phyloP scores from a whole-genome alignment of 106 monocot genomes.

The Dactylorhiza incarnata region DNA sequence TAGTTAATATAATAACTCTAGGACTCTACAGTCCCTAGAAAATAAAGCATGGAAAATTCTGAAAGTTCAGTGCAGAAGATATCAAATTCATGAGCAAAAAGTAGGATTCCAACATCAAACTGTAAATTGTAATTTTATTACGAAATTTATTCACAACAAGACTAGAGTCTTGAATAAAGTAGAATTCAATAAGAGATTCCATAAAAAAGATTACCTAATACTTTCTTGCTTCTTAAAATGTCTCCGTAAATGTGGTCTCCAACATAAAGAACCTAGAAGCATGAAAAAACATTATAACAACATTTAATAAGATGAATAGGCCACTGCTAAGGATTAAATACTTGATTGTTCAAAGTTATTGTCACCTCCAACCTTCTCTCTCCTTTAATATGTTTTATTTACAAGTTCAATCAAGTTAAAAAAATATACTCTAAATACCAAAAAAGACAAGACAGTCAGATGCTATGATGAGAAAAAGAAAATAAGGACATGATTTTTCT shows the following conservation, averaged over 20 bases:
- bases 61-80: background rate
- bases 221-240: slow-evolving; percentile 88
- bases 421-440: no score
- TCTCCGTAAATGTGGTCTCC: slow-evolving; percentile 94
- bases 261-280: slow-evolving; percentile 59
- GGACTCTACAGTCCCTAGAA: background rate
- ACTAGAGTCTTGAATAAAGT: background rate
- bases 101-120: no score
- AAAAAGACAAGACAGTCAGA: no score
- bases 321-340: background rate
- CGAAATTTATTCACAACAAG: background rate
- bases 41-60: background rate
- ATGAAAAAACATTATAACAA: slow-evolving; percentile 9
- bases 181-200: background rate
- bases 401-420: no score
- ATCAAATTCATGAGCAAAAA: background rate
- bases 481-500: no score
- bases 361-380: no score
- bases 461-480: no score
- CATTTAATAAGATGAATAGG: background rate
- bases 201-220: slow-evolving; percentile 31
- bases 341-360: no score
- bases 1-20: background rate
- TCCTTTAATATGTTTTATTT: no score
- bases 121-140: no score